A percentile compares a stretch with the other conserved stretches of the same genome.
Conservation (phyloP, 179 eudicot genomes). For the Beta corolliflora region DNA sequence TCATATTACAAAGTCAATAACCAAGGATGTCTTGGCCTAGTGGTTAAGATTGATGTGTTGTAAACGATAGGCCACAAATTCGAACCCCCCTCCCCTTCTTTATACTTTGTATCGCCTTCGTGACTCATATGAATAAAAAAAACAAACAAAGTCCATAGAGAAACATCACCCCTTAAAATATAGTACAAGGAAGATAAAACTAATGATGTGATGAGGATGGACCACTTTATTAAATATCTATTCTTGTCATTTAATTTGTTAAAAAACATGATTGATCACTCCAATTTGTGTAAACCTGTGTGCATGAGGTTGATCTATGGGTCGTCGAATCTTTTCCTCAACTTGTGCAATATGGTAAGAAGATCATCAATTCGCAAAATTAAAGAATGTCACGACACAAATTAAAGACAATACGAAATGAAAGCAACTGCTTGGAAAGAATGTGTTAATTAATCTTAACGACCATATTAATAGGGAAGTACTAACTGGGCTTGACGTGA, state of each 20-base stretch:
- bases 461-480: neutral
- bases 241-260: too few species aligned
- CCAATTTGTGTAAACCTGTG: neutral
- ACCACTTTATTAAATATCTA: neutral
- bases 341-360: neutral
- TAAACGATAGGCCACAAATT: too few species aligned
- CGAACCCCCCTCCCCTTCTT: too few species aligned
- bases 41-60: too few species aligned
- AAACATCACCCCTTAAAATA: too few species aligned
- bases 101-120: too few species aligned
- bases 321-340: neutral
- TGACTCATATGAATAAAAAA: too few species aligned
- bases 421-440: neutral
- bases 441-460: neutral
- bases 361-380: neutral
- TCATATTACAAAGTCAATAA: too few species aligned
- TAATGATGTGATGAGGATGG: neutral
- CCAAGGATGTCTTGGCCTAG: too few species aligned
- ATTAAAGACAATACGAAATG: neutral
- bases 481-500: too few species aligned
- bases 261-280: neutral
- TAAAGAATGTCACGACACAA: neutral
- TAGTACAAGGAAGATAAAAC: too few species aligned
- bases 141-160: too few species aligned
- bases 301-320: neutral